phyloP scores from a whole-genome alignment of 192 early-diverging fungal genomes.

The Backusella sp. region DNA sequence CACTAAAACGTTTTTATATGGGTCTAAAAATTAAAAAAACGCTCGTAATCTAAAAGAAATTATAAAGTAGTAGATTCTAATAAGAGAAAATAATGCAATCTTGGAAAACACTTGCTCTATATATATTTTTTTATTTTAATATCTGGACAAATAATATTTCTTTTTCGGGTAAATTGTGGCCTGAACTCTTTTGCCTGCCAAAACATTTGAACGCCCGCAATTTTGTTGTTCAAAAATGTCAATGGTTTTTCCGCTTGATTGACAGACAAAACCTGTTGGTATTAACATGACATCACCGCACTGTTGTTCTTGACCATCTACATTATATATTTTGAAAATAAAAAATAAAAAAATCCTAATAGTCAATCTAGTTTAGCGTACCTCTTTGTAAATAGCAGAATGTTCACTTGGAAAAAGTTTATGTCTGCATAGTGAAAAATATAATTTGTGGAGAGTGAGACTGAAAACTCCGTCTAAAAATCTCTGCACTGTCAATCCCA shows the following conservation, averaged over 20 bases:
- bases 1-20: neutral
- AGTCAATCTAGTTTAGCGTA: neutral
- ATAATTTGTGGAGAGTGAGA: neutral
- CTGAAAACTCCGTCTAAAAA: neutral
- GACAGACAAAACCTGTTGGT: neutral
- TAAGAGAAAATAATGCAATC: neutral
- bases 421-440: neutral
- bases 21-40: neutral
- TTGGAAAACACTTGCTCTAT: neutral
- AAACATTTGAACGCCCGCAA: neutral
- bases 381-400: neutral
- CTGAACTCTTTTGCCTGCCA: neutral
- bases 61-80: neutral
- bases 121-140: neutral
- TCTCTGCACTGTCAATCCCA: neutral
- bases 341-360: neutral
- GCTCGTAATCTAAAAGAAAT: neutral
- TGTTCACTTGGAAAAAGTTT: conserved; percentile 1
- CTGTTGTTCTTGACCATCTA: neutral
- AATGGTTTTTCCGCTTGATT: neutral
- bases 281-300: neutral
- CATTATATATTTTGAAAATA: no score
- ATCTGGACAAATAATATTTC: neutral
- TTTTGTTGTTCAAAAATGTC: neutral
- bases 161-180: conserved; percentile 5